Conservation (phyloP, 352 stramenopile species). For the Phytophthora syringae region DNA sequence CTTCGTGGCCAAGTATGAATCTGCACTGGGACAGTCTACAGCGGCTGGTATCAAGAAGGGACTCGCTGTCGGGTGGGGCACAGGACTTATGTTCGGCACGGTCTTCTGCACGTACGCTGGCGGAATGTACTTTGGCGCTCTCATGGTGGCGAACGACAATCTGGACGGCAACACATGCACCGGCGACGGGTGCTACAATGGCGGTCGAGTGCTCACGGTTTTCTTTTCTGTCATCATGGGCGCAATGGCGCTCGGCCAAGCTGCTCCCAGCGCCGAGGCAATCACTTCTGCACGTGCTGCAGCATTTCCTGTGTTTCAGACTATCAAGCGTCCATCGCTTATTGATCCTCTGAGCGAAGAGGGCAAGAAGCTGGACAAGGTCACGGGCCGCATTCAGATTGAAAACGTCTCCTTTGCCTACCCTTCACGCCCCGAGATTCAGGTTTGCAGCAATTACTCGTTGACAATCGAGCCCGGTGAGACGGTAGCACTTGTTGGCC, state of each 20-base stretch:
- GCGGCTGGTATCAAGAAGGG: conserved; percentile 54
- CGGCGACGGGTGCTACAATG: conserved; percentile 58
- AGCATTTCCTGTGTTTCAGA: conserved; percentile 69
- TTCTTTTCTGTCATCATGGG: conserved; percentile 79
- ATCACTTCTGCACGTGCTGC: conserved; percentile 60
- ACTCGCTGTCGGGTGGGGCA: conserved; percentile 62
- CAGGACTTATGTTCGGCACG: conserved; percentile 69
- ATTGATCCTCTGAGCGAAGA: conserved; percentile 59
- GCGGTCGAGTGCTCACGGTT: conserved; percentile 70
- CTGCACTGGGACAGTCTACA: conserved; percentile 49
- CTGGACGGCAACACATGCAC: conserved; percentile 48
- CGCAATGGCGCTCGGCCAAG: conserved; percentile 75
- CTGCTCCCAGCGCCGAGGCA: conserved; percentile 64
- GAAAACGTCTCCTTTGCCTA: conserved; percentile 85
- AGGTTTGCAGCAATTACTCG: conserved; percentile 68
- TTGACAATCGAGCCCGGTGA: conserved; percentile 67
- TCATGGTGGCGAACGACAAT: conserved; percentile 70
- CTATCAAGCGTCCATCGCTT: conserved; percentile 63
- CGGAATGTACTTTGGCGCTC: conserved; percentile 82
- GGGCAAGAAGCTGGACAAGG: conserved; percentile 43
- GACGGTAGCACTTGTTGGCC: conserved; percentile 71
- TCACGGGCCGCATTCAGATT: conserved; percentile 74
- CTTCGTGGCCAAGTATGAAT: conserved; percentile 68
- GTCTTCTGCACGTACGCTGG: conserved; percentile 77
- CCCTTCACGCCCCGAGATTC: conserved; percentile 59